phyloP scores from a whole-genome alignment of 345 rosid species.

The Lagerstroemia speciosa region DNA sequence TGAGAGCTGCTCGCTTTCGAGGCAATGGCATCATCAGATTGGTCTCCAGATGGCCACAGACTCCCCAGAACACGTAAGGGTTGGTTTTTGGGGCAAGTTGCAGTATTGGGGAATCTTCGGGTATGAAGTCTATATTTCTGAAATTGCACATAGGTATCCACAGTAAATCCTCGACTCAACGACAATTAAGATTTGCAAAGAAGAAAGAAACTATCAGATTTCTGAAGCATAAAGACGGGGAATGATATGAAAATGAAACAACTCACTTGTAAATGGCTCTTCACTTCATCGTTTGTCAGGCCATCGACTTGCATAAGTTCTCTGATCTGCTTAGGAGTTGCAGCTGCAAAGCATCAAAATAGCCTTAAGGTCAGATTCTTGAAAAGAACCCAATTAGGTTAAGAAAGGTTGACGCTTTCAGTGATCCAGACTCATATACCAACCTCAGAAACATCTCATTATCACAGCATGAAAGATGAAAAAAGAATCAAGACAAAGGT shows the following conservation, averaged over 20 bases:
- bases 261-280: constrained; percentile 93
- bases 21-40: constrained; percentile 37
- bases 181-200: neutral
- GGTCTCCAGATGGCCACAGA: constrained; percentile 59
- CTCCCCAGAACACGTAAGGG: constrained; percentile 52
- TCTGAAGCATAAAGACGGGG: neutral
- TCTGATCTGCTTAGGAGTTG: constrained; percentile 95
- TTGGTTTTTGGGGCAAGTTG: constrained; percentile 39
- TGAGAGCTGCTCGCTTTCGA: constrained; percentile 50
- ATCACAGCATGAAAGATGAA: too few relatives aligned
- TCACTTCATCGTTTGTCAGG: constrained; percentile 96
- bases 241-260: neutral
- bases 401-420: too few relatives aligned
- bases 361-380: neutral
- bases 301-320: constrained; percentile 96
- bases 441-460: too few relatives aligned
- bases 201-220: neutral
- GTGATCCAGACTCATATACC: too few relatives aligned
- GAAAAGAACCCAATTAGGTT: neutral
- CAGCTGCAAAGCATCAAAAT: constrained; percentile 38
- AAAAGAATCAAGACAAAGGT: too few relatives aligned
- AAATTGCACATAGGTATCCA: constrained; percentile 16
- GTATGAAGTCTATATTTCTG: constrained; percentile 89
- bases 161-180: neutral
- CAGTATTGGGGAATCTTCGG: constrained; percentile 30